phyloP scores from a whole-genome alignment of 2,329 filamentous ascomycete genomes.

The Botryotinia calthae region DNA sequence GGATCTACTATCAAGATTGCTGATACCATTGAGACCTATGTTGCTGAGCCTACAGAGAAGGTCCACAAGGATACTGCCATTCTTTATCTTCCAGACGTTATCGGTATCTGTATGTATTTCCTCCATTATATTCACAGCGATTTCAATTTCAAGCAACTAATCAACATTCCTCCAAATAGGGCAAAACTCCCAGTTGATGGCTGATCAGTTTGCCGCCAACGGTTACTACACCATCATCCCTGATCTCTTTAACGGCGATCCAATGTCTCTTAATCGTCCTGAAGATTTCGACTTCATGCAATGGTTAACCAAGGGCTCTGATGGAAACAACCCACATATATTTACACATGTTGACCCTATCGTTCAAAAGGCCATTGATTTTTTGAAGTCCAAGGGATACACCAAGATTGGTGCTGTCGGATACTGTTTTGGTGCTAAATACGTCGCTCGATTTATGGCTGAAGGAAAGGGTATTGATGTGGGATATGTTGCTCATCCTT shows the following conservation, averaged over 20 bases:
- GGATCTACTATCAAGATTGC: constrained; percentile 36
- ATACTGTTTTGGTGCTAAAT: constrained; percentile 76
- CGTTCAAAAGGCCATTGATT: constrained; percentile 52
- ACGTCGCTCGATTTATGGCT: constrained; percentile 63
- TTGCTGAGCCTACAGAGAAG: constrained; percentile 34
- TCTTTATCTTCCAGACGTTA: constrained; percentile 37
- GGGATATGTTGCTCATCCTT: constrained; percentile 74
- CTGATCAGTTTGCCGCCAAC: constrained; percentile 71
- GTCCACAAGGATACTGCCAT: constrained; percentile 38
- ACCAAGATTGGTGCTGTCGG: constrained; percentile 64
- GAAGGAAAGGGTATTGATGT: constrained; percentile 61
- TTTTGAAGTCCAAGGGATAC: constrained; percentile 55
- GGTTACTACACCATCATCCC: constrained; percentile 55
- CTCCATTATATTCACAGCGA: background rate
- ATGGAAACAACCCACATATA: constrained; percentile 38
- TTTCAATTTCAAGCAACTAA: constrained; percentile 29
- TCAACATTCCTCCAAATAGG: constrained; percentile 24
- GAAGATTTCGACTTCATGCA: constrained; percentile 47
- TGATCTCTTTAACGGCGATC: constrained; percentile 68
- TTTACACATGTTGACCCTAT: constrained; percentile 39
- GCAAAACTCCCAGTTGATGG: constrained; percentile 63
- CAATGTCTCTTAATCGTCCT: constrained; percentile 51
- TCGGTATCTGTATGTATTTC: constrained; percentile 33
- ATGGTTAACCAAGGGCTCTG: constrained; percentile 45
- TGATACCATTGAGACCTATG: constrained; percentile 36